Conservation (phyloP, 768 basidiomycete genomes). For the Hygrocybe coccinea region DNA sequence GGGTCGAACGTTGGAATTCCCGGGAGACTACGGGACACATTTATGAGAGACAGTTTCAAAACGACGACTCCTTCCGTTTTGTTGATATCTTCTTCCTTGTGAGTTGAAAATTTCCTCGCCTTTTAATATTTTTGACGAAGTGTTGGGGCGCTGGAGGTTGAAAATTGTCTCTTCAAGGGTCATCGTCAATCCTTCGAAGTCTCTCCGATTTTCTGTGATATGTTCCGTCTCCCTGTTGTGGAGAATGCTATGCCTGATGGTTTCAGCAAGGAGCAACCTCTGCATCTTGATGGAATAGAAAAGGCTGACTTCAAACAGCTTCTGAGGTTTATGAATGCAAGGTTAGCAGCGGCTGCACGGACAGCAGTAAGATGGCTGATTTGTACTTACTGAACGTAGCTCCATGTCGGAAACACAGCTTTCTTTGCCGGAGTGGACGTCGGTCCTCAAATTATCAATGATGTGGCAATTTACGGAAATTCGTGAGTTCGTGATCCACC, state of each 20-base stretch:
- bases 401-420: slow-evolving; percentile 26
- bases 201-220: slow-evolving; percentile 21
- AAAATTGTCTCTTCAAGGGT: slow-evolving; percentile 35
- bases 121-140: background rate
- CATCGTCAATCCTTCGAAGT: slow-evolving; percentile 32
- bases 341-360: background rate
- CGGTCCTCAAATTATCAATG: slow-evolving; percentile 7
- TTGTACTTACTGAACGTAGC: background rate
- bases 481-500: slow-evolving; percentile 14
- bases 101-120: background rate
- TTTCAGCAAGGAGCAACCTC: slow-evolving; percentile 4
- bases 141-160: slow-evolving; percentile 28
- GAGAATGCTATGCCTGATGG: slow-evolving; percentile 7
- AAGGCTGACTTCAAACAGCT: slow-evolving; percentile 4
- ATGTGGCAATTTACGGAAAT: slow-evolving; percentile 14
- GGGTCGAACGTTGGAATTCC: background rate
- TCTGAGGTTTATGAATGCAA: slow-evolving; percentile 6
- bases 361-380: background rate
- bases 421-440: slow-evolving; percentile 16
- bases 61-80: background rate
- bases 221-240: slow-evolving; percentile 29
- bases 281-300: slow-evolving; percentile 7
- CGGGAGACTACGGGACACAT: background rate
- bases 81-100: background rate
- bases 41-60: background rate